Conservation (phyloP, 345 rosid genomes). For the Syzygium jambos region DNA sequence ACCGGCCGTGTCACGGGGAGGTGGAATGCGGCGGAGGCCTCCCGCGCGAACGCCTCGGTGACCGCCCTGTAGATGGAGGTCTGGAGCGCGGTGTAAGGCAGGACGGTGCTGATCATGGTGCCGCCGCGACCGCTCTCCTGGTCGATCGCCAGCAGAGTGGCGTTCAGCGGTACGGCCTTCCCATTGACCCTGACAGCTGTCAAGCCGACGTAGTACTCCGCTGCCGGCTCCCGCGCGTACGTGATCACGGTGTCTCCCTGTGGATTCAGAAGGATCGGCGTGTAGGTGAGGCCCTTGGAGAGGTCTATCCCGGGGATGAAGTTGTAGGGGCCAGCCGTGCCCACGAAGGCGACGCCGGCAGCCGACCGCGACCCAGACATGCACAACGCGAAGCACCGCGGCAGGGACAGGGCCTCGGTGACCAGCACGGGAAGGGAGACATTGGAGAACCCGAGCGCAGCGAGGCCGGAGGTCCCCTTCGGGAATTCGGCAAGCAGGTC, state of each 20-base stretch:
- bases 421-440: conserved; percentile 22
- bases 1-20: background rate
- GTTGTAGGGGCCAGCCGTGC: conserved; percentile 19
- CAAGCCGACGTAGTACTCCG: background rate
- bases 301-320: conserved; percentile 8
- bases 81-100: background rate
- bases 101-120: background rate
- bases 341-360: conserved; percentile 8
- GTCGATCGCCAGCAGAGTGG: background rate
- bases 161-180: background rate
- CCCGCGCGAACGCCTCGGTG: background rate
- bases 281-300: conserved; percentile 10
- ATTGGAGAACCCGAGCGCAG: conserved; percentile 10
- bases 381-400: conserved; percentile 16
- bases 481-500: conserved; percentile 7
- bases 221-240: conserved; percentile 10
- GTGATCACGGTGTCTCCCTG: conserved; percentile 14
- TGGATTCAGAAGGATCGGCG: conserved; percentile 6
- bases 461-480: background rate
- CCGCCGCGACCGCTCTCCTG: background rate
- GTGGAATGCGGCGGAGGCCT: background rate
- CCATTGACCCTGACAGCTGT: background rate
- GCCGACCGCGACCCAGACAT: conserved; percentile 5
- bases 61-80: background rate
- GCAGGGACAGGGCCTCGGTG: conserved; percentile 3